These are phyloP conservation scores for Mucor racemosus DNA, from an alignment of 371 early-diverging fungal species.

Conservation along the genomic window DNA sequence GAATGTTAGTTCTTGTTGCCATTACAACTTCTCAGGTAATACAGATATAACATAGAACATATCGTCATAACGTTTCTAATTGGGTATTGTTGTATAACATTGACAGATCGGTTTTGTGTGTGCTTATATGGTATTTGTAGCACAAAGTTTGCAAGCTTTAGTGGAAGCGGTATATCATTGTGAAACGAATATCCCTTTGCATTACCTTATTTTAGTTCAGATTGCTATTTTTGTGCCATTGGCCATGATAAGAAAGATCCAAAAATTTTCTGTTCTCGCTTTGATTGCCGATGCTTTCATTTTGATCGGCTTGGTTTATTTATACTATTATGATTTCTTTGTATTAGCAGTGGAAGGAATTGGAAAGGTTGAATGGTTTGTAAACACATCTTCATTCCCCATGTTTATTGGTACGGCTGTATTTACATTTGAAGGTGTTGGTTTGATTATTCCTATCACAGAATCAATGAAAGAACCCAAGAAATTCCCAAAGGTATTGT, in stretches of 20 bases:
- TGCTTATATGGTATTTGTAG: conserved; percentile 89
- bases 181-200: conserved; percentile 27
- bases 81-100: not conserved
- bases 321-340: conserved; percentile 81
- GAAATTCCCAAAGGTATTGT: conserved; percentile 76
- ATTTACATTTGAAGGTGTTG: conserved; percentile 90
- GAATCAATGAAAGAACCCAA: conserved; percentile 85
- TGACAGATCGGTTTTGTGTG: conserved; percentile 79
- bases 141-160: conserved; percentile 79
- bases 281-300: conserved; percentile 88
- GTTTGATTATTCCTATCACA: conserved; percentile 73
- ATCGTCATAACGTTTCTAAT: not conserved
- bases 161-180: conserved; percentile 63
- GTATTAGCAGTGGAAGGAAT: conserved; percentile 62
- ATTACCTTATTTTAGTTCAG: conserved; percentile 70
- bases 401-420: conserved; percentile 89
- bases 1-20: conserved; percentile 68
- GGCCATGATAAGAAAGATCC: conserved; percentile 83
- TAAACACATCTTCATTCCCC: conserved; percentile 69
- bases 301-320: conserved; percentile 76
- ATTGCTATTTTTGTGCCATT: conserved; percentile 79
- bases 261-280: conserved; percentile 78
- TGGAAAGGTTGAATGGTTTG: conserved; percentile 55
- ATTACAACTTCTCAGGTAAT: conserved; percentile 81
- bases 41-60: not conserved